A percentile compares a stretch with the other conserved stretches of the same genome.
These are phyloP conservation scores for Ophidiomyces ophidiicola DNA, from an alignment of 2,329 filamentous ascomycete genomes.

Conservation along the genomic window DNA sequence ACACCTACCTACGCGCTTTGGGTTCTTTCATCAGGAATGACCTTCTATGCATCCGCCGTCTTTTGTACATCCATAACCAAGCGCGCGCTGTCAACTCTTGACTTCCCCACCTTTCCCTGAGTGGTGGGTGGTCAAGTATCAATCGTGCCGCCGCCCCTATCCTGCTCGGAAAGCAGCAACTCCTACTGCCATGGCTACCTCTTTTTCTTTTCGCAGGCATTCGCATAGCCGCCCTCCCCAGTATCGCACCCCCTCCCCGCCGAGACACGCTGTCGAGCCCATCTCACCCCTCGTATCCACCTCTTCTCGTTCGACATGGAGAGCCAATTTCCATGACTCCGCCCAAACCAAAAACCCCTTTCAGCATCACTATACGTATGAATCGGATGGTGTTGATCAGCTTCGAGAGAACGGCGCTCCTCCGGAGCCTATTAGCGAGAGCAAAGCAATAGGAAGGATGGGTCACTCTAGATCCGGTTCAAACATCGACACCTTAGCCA, in stretches of 20 bases:
- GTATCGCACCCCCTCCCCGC: conserved; percentile 38
- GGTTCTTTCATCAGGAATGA: conserved; percentile 28
- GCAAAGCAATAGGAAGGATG: conserved; percentile 12
- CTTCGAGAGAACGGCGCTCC: background rate
- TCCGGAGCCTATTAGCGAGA: background rate
- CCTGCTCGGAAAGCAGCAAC: background rate
- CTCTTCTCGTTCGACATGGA: conserved; percentile 23
- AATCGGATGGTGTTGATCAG: conserved; percentile 6
- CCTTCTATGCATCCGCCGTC: conserved; percentile 27
- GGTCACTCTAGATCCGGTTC: conserved; percentile 36
- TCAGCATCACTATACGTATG: conserved; percentile 13
- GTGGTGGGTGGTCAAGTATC: conserved; percentile 26
- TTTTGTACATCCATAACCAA: conserved; percentile 27
- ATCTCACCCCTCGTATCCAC: conserved; percentile 30
- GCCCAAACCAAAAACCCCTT: conserved; percentile 12
- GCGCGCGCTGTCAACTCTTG: conserved; percentile 21
- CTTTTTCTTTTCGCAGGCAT: conserved; percentile 26
- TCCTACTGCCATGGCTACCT: conserved; percentile 25
- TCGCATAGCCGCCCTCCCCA: conserved; percentile 26
- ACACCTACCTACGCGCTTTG: background rate
- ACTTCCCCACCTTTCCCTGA: conserved; percentile 31
- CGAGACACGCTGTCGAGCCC: conserved; percentile 36
- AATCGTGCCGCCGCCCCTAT: background rate
- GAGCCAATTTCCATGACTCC: conserved; percentile 4
- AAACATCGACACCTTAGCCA: conserved; percentile 40